Evolutionary conservation across 441 rosid genomes (phyloP).

Genomic region (Gossypium aridum): DNA sequence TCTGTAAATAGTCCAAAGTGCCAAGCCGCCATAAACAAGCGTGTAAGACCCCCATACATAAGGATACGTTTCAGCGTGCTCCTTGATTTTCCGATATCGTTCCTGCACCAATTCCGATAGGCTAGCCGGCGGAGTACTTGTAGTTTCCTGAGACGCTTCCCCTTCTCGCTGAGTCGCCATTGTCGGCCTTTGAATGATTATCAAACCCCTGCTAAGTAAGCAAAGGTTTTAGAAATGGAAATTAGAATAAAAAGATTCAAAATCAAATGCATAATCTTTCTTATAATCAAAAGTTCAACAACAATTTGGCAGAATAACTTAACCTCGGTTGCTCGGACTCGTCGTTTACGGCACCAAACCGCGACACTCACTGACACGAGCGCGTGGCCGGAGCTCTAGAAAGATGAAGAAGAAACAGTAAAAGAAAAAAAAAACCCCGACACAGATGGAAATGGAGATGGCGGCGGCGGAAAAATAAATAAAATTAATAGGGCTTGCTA

Average conservation of each 20-base stretch:
- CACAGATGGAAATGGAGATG: neutral
- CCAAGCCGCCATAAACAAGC: constrained; percentile 70
- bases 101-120: constrained; percentile 40
- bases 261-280: neutral
- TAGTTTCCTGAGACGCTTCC: constrained; percentile 27
- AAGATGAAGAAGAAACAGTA: neutral
- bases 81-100: constrained; percentile 56
- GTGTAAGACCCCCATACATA: constrained; percentile 86
- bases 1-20: constrained; percentile 65
- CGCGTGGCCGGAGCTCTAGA: neutral
- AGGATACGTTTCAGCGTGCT: constrained; percentile 83
- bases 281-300: neutral
- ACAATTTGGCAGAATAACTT: neutral
- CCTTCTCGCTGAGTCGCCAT: constrained; percentile 48
- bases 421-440: neutral
- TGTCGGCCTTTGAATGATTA: neutral
- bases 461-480: neutral
- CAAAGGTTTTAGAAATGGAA: constrained; percentile 1
- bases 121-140: constrained; percentile 27
- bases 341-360: neutral
- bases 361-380: neutral
- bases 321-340: neutral
- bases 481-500: neutral
- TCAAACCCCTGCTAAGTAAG: neutral
- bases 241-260: neutral